A percentile compares a stretch with the other conserved stretches of the same genome.
Evolutionary conservation across 495 filamentous ascomycete genomes (phyloP).

Genomic region (Lophiostoma macrostomum): DNA sequence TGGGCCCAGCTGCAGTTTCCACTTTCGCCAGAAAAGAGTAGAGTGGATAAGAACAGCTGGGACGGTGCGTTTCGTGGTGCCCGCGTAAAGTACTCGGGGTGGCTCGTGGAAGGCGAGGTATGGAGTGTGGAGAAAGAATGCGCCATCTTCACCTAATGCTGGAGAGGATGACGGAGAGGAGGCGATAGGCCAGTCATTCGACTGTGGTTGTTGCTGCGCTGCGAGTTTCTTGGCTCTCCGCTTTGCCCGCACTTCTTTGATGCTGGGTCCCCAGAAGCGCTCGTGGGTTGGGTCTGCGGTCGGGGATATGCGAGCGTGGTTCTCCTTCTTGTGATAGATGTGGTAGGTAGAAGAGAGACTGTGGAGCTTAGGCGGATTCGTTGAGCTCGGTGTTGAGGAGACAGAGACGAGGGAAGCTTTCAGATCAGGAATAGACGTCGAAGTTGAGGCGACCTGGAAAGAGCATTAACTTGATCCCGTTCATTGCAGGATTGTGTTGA

Average conservation of each 20-base stretch:
- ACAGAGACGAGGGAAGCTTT: no score
- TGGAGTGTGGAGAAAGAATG: conserved; percentile 29
- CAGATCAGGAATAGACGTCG: no score
- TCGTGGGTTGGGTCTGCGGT: conserved; percentile 11
- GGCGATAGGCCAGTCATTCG: background rate
- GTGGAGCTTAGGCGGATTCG: background rate
- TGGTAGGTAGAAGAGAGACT: conserved; percentile 12
- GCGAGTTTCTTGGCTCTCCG: background rate
- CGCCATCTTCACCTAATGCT: background rate
- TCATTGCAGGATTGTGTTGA: no score
- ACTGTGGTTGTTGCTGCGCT: background rate
- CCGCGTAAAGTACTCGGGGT: conserved; percentile 22
- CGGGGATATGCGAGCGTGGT: conserved; percentile 1
- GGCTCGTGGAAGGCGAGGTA: conserved; percentile 28
- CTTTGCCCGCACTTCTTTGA: conserved; percentile 5
- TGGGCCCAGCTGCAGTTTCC: conserved; percentile 28
- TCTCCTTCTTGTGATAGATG: conserved; percentile 12
- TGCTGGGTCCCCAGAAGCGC: background rate
- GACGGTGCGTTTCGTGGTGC: conserved; percentile 1
- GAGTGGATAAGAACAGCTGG: conserved; percentile 25
- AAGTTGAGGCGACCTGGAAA: no score
- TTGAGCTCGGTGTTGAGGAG: background rate
- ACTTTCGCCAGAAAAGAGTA: conserved; percentile 24
- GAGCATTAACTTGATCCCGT: no score
- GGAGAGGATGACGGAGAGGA: background rate